phyloP scores from a whole-genome alignment of 257 asterid species.

The Solanum rostratum region DNA sequence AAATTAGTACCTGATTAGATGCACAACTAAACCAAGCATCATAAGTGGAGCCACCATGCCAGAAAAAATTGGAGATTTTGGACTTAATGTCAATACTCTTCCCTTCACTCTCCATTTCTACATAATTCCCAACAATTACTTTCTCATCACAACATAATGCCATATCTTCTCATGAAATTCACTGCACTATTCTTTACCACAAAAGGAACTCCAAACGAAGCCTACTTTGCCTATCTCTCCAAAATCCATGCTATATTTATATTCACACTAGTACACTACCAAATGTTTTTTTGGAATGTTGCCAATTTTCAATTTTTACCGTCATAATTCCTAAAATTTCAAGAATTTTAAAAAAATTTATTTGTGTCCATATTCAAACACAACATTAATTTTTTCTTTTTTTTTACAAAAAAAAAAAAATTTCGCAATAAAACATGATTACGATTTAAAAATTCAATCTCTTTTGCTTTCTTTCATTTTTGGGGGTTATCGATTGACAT shows the following conservation, averaged over 20 bases:
- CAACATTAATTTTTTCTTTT: too few relatives aligned
- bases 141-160: conserved; percentile 9
- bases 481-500: neutral
- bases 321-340: too few relatives aligned
- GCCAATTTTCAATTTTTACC: neutral
- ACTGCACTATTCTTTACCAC: too few relatives aligned
- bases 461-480: neutral
- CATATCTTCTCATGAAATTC: neutral
- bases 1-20: neutral
- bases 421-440: too few relatives aligned
- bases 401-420: too few relatives aligned
- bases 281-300: neutral
- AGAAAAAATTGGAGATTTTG: conserved; percentile 15
- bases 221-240: neutral
- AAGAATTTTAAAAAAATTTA: too few relatives aligned
- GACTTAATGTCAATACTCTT: conserved; percentile 11
- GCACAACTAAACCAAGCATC: conserved; percentile 28
- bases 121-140: conserved; percentile 21
- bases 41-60: conserved; percentile 40
- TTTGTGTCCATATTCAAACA: too few relatives aligned
- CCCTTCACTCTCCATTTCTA: conserved; percentile 22
- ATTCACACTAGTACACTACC: neutral
- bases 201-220: too few relatives aligned
- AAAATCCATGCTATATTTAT: neutral
- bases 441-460: too few relatives aligned